Evolutionary conservation across 352 stramenopile genomes (phyloP).

Genomic region (Phytophthora constricta): DNA sequence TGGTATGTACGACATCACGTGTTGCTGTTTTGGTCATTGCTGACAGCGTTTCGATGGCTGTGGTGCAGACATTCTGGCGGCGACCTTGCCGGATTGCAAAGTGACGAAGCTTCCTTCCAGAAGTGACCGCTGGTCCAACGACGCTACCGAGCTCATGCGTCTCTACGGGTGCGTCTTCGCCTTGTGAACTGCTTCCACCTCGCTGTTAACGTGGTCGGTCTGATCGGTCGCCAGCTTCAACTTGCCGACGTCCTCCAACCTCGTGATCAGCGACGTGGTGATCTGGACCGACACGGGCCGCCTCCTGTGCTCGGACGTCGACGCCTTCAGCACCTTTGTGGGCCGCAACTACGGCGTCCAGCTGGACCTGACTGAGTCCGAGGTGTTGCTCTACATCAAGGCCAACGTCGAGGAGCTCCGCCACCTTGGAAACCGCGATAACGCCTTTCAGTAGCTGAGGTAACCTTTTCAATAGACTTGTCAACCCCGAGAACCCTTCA

Average conservation of each 20-base stretch:
- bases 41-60: background rate
- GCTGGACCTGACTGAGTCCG: slow-evolving; percentile 65
- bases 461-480: background rate
- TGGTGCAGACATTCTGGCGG: slow-evolving; percentile 57
- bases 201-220: slow-evolving; percentile 3
- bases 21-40: background rate
- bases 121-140: slow-evolving; percentile 51
- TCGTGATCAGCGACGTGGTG: slow-evolving; percentile 69
- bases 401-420: slow-evolving; percentile 74
- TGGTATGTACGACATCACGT: slow-evolving; percentile 34
- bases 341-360: slow-evolving; percentile 69
- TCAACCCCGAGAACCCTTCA: background rate
- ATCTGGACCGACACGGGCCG: slow-evolving; percentile 72
- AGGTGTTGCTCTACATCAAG: slow-evolving; percentile 72
- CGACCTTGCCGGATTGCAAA: slow-evolving; percentile 60
- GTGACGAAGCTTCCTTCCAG: slow-evolving; percentile 58
- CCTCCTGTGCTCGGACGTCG: slow-evolving; percentile 66
- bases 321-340: slow-evolving; percentile 70
- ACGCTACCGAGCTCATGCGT: slow-evolving; percentile 52
- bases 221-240: slow-evolving; percentile 24
- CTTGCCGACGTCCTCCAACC: slow-evolving; percentile 47
- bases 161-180: slow-evolving; percentile 47
- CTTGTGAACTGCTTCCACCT: background rate
- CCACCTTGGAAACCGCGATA: slow-evolving; percentile 30
- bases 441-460: too few species aligned